These are phyloP conservation scores for Termitomyces sp. DNA, from an alignment of 768 basidiomycete genomes.

Conservation along the genomic window DNA sequence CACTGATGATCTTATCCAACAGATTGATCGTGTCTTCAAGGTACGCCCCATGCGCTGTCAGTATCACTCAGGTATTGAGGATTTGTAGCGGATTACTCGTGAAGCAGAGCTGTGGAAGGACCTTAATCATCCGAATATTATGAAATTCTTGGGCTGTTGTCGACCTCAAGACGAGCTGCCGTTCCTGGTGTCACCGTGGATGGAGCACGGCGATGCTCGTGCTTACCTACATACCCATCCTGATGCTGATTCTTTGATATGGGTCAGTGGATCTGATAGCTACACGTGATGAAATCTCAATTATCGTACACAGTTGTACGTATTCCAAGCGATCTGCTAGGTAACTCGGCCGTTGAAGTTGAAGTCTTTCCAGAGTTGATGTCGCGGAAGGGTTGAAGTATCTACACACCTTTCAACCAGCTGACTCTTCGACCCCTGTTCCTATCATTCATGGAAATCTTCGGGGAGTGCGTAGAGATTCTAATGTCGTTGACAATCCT, in stretches of 20 bases:
- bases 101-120: not conserved
- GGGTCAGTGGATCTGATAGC: not conserved
- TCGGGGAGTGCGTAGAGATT: not conserved
- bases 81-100: not conserved
- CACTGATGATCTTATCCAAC: not conserved
- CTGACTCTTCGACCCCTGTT: not conserved
- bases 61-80: not conserved
- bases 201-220: not conserved
- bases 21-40: not conserved
- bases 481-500: not conserved
- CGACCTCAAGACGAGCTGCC: not conserved
- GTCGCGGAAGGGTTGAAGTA: not conserved
- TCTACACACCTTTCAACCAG: not conserved
- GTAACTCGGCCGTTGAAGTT: not conserved
- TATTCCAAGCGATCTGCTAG: too few relatives aligned
- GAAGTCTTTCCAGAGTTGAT: not conserved
- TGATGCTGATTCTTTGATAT: not conserved
- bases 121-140: not conserved
- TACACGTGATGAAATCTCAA: not conserved
- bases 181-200: not conserved
- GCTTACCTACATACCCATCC: not conserved
- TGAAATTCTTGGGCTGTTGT: not conserved
- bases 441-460: slow-evolving; percentile 2
- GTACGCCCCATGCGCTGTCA: not conserved
- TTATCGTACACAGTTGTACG: not conserved